Base-by-base conservation (phyloP, 768 basidiomycete species). In the Lactarius akahatsu region DNA sequence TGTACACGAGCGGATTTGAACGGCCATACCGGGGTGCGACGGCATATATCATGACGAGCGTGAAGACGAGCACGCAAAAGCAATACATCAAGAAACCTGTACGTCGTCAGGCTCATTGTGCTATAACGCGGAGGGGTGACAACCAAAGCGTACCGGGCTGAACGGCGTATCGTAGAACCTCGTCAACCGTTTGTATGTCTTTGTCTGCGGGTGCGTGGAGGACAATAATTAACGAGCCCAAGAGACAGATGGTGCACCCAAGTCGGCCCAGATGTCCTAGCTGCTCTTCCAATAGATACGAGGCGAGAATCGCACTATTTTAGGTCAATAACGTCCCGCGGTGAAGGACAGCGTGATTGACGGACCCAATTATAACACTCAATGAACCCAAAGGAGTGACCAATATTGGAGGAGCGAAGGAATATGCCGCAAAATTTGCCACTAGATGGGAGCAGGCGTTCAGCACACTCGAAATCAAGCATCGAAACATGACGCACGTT, bases 311-410 rank as follows among this genome's bases (percentile, higher is more conserved):
- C 43, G 97, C 97, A 30, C 96, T 98, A 10, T 13, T 41, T 9
- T 2, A 32, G 55, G 43, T 55, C 57, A 57, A 50, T 45, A 55
- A 56, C 3, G 20, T 66, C 11, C n/a, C 40, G 59, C 16, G 69
- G 62, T 38, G 66, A 61, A 50, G 15, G 47, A 52, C 13, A 40
- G 5, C 28, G 20, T 13, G 15, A 58, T 59, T 32, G 13, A 78
- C 88, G 66, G 72, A 96, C 96, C 96, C 97, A 67, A 99, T 92
- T 69, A 99, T 84, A 15, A 99, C 97, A 75, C 93, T 96, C 52
- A 97, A 81, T 26, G 96, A 95, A 62, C 97, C 97, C n/a, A 99
- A 79, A 1, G 97, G 97, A 1, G 96, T 98, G n/a, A 99, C 95
- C 63, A 99, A 82, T 74, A 98, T 96, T 71, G 97, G 93, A 67